These are phyloP conservation scores for Fusarium sp. DNA, from an alignment of 2,329 filamentous ascomycete species.

Conservation along the genomic window DNA sequence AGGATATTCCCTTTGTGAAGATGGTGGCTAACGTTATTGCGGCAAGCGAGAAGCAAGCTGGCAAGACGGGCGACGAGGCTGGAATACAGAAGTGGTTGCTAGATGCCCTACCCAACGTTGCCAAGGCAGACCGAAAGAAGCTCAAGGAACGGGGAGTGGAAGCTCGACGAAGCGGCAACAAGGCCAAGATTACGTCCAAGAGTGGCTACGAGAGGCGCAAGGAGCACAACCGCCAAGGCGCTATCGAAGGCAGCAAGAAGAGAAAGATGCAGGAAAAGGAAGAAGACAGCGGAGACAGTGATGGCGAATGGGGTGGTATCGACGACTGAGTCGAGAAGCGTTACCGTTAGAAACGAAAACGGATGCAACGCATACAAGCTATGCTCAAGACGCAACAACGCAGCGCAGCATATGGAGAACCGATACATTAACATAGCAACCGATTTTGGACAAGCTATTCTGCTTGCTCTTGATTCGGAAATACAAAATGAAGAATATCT, in stretches of 20 bases:
- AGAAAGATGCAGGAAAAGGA: constrained; percentile 55
- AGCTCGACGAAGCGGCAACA: constrained; percentile 63
- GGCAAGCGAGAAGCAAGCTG: constrained; percentile 79
- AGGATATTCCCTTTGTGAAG: constrained; percentile 90
- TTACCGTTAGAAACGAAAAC: neutral
- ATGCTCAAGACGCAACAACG: neutral
- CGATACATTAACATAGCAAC: neutral
- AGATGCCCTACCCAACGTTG: constrained; percentile 84
- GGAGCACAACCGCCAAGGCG: constrained; percentile 75
- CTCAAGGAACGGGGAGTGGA: constrained; percentile 87
- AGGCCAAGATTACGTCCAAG: constrained; percentile 83
- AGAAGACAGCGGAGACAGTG: constrained; percentile 43
- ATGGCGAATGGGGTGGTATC: constrained; percentile 62
- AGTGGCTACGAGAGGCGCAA: constrained; percentile 78
- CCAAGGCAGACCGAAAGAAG: constrained; percentile 85
- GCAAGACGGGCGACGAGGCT: constrained; percentile 63
- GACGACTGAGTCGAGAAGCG: constrained; percentile 41
- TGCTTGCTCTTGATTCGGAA: neutral
- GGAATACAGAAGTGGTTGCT: constrained; percentile 87
- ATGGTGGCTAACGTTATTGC: constrained; percentile 94
- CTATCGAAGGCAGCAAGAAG: constrained; percentile 71
- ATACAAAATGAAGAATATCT: constrained; percentile 12
- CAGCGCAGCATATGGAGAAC: neutral
- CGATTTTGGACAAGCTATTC: neutral
- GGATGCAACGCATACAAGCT: neutral